Evolutionary conservation across 768 basidiomycete genomes (phyloP), one percentile per base, ranked within the genome.

Genomic region (Lanmaoa pseudosensibilis): DNA sequence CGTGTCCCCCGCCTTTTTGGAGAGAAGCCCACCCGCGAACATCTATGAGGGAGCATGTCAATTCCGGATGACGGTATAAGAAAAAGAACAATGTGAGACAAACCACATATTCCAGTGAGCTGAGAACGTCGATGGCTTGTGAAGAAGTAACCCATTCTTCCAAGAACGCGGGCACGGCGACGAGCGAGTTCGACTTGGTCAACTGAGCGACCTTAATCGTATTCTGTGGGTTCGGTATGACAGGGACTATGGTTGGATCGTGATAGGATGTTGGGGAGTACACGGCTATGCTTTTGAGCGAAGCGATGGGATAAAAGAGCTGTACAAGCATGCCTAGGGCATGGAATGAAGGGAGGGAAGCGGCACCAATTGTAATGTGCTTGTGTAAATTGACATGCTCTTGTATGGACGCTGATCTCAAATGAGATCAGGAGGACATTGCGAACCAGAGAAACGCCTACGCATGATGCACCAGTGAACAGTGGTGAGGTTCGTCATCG

Each of bases 11-110:
- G 74, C 60, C 49, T 67, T 70, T 3, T 67, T 55, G 0, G 77
- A 58, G 4, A 78, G 63, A 1, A 75, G 65, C 1, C 78, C 77
- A 27, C 78, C 79, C 2, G 60, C 59, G 54, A 61, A 78, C 2
- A 33, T 44, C 78, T 78, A 41, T 15, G 16, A 27, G n/a, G 30
- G 32, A 11, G n/a, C 21, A 5, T 18, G 18, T 52, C 19, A 59
- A 41, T 30, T 27, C 7, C 12, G 16, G 5, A 30, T 25, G 16
- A 23, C 15, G 15, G 2, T 19, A 32, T 5, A 27, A 48, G 11
- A 27, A 36, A 46, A 19, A 1, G 6, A n/a, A 48, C 7, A 48
- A 16, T 4, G 10, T 4, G 34, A 36, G 16, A 59, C 65, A 8
- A 55, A 71, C 69, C 25, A 71, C 46, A 38, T 44, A 53, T 1